Evolutionary conservation across 805 yeast species (phyloP).

Genomic region (Yamadazyma sp.): DNA sequence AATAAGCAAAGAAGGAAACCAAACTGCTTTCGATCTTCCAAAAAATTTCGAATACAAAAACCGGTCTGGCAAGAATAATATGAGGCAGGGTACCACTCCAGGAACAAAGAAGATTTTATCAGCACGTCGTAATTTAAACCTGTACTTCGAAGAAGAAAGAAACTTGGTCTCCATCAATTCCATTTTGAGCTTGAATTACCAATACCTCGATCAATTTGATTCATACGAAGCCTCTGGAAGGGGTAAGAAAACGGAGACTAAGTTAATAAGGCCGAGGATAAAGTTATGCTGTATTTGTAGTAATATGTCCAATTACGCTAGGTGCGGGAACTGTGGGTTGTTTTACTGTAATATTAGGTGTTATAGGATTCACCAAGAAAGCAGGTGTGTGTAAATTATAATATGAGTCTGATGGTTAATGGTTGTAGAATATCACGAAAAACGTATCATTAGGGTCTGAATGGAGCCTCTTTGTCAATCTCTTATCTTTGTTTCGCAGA

Average conservation of each 20-base stretch:
- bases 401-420: not conserved
- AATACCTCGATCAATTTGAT: slow-evolving; percentile 38
- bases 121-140: slow-evolving; percentile 42
- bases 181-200: slow-evolving; percentile 40
- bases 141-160: slow-evolving; percentile 47
- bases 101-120: slow-evolving; percentile 42
- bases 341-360: slow-evolving; percentile 43
- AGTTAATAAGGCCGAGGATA: slow-evolving; percentile 30
- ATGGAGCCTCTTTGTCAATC: too few relatives aligned
- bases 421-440: not conserved
- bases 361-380: slow-evolving; percentile 39
- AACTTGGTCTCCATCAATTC: slow-evolving; percentile 43
- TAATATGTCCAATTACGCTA: slow-evolving; percentile 32
- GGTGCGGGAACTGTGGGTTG: slow-evolving; percentile 42
- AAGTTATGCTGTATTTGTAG: slow-evolving; percentile 45
- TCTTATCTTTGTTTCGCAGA: too few relatives aligned
- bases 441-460: too few relatives aligned
- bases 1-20: slow-evolving; percentile 30
- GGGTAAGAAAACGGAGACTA: slow-evolving; percentile 15
- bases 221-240: slow-evolving; percentile 14
- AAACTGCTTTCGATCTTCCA: slow-evolving; percentile 40
- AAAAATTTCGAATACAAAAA: slow-evolving; percentile 37
- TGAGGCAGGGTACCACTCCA: slow-evolving; percentile 43
- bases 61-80: slow-evolving; percentile 19
- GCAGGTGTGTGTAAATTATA: slow-evolving; percentile 29